These are phyloP conservation scores for Metschnikowia gruessii DNA, from an alignment of 805 yeast species.

Conservation along the genomic window DNA sequence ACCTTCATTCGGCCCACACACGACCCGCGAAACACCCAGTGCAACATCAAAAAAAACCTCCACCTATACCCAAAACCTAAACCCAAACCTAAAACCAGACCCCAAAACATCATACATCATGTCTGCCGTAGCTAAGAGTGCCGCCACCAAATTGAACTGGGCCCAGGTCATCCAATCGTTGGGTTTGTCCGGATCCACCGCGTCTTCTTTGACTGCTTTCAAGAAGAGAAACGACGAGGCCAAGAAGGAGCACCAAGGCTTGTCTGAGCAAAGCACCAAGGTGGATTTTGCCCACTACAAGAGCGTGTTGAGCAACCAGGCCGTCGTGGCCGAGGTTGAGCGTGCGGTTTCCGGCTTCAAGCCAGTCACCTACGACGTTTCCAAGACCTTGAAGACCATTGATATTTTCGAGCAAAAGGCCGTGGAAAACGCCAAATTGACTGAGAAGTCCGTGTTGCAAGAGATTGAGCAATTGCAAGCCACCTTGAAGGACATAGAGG, in stretches of 20 bases:
- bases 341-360: slow-evolving; percentile 68
- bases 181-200: slow-evolving; percentile 92
- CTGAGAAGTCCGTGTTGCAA: slow-evolving; percentile 82
- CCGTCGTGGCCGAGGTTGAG: slow-evolving; percentile 78
- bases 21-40: slow-evolving; percentile 11
- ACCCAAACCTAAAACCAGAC: too few relatives aligned
- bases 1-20: slow-evolving; percentile 9
- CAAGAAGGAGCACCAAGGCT: slow-evolving; percentile 69
- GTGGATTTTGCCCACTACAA: slow-evolving; percentile 85
- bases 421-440: slow-evolving; percentile 87
- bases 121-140: slow-evolving; percentile 49
- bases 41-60: too few relatives aligned
- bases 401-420: slow-evolving; percentile 95
- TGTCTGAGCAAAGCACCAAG: slow-evolving; percentile 66
- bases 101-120: slow-evolving; percentile 7
- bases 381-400: slow-evolving; percentile 87
- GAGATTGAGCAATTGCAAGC: slow-evolving; percentile 83
- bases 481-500: slow-evolving; percentile 90
- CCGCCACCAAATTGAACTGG: slow-evolving; percentile 92
- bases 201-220: slow-evolving; percentile 82
- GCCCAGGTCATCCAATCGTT: slow-evolving; percentile 81
- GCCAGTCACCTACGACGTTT: slow-evolving; percentile 81
- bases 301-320: slow-evolving; percentile 73
- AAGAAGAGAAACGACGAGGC: slow-evolving; percentile 99
- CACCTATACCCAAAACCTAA: too few relatives aligned